A percentile compares a stretch with the other conserved stretches of the same genome.
Evolutionary conservation across 2,329 filamentous ascomycete genomes (phyloP).

Genomic region (Colletotrichum trifolii): DNA sequence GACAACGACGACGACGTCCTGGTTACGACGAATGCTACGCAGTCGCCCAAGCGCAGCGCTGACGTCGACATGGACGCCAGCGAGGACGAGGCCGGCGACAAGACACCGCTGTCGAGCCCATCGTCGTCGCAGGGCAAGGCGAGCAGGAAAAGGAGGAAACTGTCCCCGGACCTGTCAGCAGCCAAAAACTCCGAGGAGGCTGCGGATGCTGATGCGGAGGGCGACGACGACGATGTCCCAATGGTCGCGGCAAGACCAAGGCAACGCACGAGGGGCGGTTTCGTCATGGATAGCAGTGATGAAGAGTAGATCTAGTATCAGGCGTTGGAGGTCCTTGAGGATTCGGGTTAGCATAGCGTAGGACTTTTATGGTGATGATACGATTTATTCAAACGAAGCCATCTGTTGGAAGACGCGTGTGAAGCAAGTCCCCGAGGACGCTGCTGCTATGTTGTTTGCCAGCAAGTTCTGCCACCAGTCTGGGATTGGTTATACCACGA

Average conservation of each 20-base stretch:
- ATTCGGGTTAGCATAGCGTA: constrained; percentile 25
- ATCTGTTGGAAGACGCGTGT: neutral
- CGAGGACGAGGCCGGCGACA: constrained; percentile 4
- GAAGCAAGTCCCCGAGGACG: neutral
- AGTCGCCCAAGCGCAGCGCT: constrained; percentile 17
- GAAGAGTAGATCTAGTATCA: constrained; percentile 51
- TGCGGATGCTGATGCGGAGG: constrained; percentile 38
- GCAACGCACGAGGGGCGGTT: constrained; percentile 61
- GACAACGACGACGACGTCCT: constrained; percentile 38
- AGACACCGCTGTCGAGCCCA: constrained; percentile 24
- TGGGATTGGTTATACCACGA: no score
- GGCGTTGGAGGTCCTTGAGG: constrained; percentile 9
- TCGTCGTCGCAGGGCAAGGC: constrained; percentile 30
- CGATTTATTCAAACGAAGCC: neutral
- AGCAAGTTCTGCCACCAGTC: neutral
- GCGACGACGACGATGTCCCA: constrained; percentile 54
- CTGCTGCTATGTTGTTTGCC: neutral
- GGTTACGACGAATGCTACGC: constrained; percentile 36
- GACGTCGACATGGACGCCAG: constrained; percentile 44
- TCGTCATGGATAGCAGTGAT: constrained; percentile 70
- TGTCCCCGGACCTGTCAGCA: constrained; percentile 11
- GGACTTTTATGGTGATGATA: constrained; percentile 7
- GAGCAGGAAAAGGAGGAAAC: constrained; percentile 22
- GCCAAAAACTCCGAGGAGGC: neutral
- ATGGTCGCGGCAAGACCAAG: constrained; percentile 50